A percentile compares a stretch with the other conserved stretches of the same genome.
phyloP scores from a whole-genome alignment of 2,329 filamentous ascomycete species.

The Metarhizium brunneum region DNA sequence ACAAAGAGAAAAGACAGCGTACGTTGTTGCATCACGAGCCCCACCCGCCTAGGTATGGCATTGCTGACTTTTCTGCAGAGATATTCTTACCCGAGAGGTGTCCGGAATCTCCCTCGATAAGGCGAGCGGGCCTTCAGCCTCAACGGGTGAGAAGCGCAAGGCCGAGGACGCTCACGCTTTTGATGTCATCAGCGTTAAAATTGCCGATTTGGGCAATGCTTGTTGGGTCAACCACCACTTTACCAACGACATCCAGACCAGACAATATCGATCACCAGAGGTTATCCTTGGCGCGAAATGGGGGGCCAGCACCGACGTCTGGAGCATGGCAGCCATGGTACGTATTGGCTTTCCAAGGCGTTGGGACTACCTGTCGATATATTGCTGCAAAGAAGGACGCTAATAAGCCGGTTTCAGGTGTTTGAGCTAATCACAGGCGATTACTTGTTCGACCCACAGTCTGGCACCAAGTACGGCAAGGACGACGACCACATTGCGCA shows the following conservation, averaged over 20 bases:
- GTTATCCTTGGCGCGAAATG: slow-evolving; percentile 95
- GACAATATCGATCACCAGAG: slow-evolving; percentile 94
- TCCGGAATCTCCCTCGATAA: slow-evolving; percentile 92
- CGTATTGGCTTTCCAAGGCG: slow-evolving; percentile 16
- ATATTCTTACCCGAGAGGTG: slow-evolving; percentile 84
- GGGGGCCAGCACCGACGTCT: slow-evolving; percentile 98
- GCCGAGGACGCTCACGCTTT: slow-evolving; percentile 46
- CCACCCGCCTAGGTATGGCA: background rate
- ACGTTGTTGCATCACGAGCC: slow-evolving; percentile 28
- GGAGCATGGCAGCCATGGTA: slow-evolving; percentile 99
- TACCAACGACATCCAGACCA: slow-evolving; percentile 97
- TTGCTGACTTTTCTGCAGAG: slow-evolving; percentile 38
- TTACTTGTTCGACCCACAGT: slow-evolving; percentile 97
- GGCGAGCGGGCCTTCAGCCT: slow-evolving; percentile 39
- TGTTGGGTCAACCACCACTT: slow-evolving; percentile 99
- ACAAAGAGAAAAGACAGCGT: slow-evolving; percentile 89
- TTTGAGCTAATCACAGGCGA: slow-evolving; percentile 98
- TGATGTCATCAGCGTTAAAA: slow-evolving; percentile 95
- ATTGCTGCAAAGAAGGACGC: background rate
- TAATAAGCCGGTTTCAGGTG: slow-evolving; percentile 43
- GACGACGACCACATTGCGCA: slow-evolving; percentile 99
- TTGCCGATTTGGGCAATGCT: slow-evolving; percentile 94
- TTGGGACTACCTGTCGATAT: background rate
- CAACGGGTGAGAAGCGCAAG: slow-evolving; percentile 51
- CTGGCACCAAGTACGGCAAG: slow-evolving; percentile 97